Evolutionary conservation across 176 grass and related monocot species (phyloP).

Genomic region (Avena sativa): DNA sequence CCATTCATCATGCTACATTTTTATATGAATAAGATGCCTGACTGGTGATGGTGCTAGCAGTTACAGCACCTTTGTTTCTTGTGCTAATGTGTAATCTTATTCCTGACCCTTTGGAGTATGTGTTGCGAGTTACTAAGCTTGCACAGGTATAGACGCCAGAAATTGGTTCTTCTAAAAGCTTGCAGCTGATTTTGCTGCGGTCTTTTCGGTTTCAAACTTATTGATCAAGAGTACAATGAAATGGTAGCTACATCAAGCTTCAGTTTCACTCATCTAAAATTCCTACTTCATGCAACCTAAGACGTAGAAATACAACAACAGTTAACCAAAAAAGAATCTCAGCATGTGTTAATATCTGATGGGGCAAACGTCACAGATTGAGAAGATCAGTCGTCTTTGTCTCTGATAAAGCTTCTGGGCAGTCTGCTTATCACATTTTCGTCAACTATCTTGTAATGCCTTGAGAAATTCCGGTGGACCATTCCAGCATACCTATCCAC

Average conservation of each 20-base stretch:
- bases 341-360: not conserved
- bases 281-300: constrained; percentile 8
- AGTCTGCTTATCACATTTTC: constrained; percentile 88
- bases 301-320: constrained; percentile 3
- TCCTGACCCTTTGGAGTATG: not conserved
- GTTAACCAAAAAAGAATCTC: not conserved
- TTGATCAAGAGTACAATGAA: constrained; percentile 27
- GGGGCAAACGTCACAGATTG: not conserved
- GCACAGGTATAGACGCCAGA: not conserved
- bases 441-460: constrained; percentile 96
- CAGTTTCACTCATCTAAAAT: constrained; percentile 14
- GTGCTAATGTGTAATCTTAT: not conserved
- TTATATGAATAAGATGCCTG: constrained; percentile 13
- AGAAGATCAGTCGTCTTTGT: constrained; percentile 69
- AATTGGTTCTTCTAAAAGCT: too few relatives aligned
- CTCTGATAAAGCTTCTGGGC: constrained; percentile 62
- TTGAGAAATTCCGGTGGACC: constrained; percentile 79
- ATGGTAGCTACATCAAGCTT: constrained; percentile 6
- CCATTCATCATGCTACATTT: not conserved
- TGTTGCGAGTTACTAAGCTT: not conserved
- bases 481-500: constrained; percentile 83
- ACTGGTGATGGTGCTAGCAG: not conserved
- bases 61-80: not conserved
- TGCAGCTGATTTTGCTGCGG: not conserved
- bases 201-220: constrained; percentile 9